Evolutionary conservation across 139 green algal species (phyloP).

Genomic region (Tetradesmus lagerheimii): DNA sequence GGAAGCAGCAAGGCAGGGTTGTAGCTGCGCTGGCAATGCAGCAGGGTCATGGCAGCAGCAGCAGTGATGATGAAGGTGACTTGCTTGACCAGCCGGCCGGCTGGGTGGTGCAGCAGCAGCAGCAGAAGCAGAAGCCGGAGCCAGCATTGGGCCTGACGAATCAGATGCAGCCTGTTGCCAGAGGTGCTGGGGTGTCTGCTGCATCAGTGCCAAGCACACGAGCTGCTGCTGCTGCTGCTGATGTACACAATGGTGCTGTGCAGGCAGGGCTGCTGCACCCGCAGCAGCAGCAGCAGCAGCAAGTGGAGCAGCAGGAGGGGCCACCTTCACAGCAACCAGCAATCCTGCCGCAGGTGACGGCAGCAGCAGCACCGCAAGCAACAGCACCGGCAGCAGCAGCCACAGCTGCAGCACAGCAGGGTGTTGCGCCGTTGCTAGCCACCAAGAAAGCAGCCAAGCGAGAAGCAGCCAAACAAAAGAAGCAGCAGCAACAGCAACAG

Average conservation of each 20-base stretch:
- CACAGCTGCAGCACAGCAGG: not conserved
- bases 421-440: not conserved
- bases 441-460: not conserved
- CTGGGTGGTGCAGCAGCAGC: not conserved
- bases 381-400: not conserved
- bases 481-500: slow-evolving; percentile 17
- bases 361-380: not conserved
- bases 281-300: not conserved
- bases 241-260: not conserved
- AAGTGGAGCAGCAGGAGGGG: not conserved
- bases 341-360: not conserved
- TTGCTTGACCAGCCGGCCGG: not conserved
- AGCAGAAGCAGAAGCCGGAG: not conserved
- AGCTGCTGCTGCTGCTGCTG: not conserved
- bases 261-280: no score
- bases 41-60: slow-evolving; percentile 20
- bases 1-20: not conserved
- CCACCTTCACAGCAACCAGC: not conserved
- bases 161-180: not conserved
- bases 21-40: slow-evolving; percentile 27
- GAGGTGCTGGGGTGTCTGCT: not conserved
- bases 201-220: not conserved
- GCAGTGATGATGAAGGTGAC: not conserved
- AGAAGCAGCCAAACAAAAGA: not conserved
- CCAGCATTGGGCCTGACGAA: not conserved